Percentiles rank a stretch among this genome's conserved stretches.
Evolutionary conservation across 2,329 filamentous ascomycete genomes (phyloP).

Genomic region (Zymoseptoria crescenta): DNA sequence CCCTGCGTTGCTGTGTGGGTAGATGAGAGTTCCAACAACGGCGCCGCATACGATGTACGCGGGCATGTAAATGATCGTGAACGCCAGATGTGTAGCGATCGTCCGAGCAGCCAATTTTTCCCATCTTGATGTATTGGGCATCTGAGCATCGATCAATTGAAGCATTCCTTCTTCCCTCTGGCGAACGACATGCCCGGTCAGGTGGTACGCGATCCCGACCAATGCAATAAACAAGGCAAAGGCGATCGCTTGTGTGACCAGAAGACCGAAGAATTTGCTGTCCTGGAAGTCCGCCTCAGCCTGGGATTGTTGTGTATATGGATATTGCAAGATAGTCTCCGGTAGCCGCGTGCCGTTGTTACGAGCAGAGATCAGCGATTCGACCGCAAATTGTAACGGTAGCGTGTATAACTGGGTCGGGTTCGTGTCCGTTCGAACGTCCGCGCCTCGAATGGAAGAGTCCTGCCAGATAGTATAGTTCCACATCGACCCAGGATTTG

Average conservation of each 20-base stretch:
- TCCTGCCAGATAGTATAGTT: conserved; percentile 62
- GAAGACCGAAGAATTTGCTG: conserved; percentile 60
- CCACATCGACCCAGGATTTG: conserved; percentile 60
- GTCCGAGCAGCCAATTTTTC: conserved; percentile 66
- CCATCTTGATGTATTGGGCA: conserved; percentile 65
- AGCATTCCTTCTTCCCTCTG: conserved; percentile 85
- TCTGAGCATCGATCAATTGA: conserved; percentile 82
- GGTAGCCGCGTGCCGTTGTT: conserved; percentile 40
- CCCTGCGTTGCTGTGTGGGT: conserved; percentile 33
- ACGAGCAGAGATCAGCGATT: conserved; percentile 57
- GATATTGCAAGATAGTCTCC: conserved; percentile 50
- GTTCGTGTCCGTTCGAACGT: conserved; percentile 58
- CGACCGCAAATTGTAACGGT: conserved; percentile 71
- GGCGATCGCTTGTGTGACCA: conserved; percentile 69
- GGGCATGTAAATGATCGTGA: conserved; percentile 68
- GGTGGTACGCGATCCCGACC: conserved; percentile 73
- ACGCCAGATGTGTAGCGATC: conserved; percentile 68
- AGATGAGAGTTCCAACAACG: conserved; percentile 55
- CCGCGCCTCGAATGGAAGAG: conserved; percentile 66
- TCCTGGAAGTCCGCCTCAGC: conserved; percentile 59
- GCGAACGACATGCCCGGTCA: conserved; percentile 73
- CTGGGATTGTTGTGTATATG: conserved; percentile 64
- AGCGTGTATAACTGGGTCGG: conserved; percentile 67
- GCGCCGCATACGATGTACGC: conserved; percentile 70
- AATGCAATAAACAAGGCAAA: conserved; percentile 70